phyloP scores from a whole-genome alignment of 2,329 filamentous ascomycete genomes.

The Pseudogymnoascus destructans region DNA sequence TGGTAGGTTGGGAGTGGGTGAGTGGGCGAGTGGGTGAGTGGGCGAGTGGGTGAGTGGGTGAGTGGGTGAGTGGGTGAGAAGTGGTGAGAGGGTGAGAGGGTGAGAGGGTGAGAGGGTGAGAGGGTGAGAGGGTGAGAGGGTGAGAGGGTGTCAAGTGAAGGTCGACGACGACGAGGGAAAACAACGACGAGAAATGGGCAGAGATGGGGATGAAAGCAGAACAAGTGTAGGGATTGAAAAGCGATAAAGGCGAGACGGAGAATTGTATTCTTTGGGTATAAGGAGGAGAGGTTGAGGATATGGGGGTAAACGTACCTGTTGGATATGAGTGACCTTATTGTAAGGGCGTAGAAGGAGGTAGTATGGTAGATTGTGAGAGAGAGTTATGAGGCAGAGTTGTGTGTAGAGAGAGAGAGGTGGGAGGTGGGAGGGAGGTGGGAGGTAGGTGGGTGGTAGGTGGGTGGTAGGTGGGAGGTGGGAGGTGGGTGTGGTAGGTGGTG shows the following conservation, averaged over 20 bases:
- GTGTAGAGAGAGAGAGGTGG: neutral
- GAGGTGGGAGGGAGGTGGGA: neutral
- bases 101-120: neutral
- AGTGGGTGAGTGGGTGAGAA: neutral
- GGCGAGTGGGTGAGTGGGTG: neutral
- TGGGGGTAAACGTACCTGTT: neutral
- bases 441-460: neutral
- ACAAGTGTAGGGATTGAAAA: neutral
- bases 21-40: neutral
- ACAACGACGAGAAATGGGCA: neutral
- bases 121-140: neutral
- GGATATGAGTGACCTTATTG: neutral
- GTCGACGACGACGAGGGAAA: neutral
- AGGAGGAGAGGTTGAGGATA: neutral
- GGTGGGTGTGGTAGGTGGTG: neutral
- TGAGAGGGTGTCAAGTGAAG: neutral
- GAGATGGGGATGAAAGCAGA: neutral
- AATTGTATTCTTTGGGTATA: neutral
- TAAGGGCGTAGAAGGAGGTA: neutral
- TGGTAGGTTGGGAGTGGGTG: neutral
- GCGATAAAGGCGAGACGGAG: neutral
- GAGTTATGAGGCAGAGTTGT: neutral
- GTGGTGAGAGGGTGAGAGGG: neutral
- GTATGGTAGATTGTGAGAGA: neutral
- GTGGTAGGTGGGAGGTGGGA: neutral